phyloP scores from a whole-genome alignment of 495 filamentous ascomycete species.

The Podospora conica region DNA sequence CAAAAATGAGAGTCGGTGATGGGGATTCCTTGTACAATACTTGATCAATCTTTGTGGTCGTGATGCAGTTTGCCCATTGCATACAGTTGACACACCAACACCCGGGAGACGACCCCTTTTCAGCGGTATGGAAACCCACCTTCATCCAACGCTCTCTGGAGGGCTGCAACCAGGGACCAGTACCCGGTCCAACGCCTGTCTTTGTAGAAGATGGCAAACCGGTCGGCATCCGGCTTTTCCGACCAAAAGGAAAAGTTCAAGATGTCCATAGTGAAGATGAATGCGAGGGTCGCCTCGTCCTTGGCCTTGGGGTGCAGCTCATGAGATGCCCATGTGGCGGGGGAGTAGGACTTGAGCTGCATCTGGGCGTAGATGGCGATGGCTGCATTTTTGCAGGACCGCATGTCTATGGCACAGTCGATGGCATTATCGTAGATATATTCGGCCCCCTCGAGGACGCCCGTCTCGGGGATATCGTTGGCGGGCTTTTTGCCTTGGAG shows the following conservation, averaged over 20 bases:
- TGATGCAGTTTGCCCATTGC: background rate
- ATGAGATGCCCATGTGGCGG: constrained; percentile 77
- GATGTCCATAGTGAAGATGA: constrained; percentile 95
- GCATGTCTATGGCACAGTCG: constrained; percentile 80
- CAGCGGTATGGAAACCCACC: constrained; percentile 41
- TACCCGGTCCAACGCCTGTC: constrained; percentile 87
- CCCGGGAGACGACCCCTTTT: background rate
- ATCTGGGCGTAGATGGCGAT: constrained; percentile 70
- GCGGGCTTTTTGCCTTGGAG: constrained; percentile 50
- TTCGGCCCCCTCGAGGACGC: constrained; percentile 75
- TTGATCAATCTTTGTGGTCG: constrained; percentile 5
- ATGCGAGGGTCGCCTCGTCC: constrained; percentile 71
- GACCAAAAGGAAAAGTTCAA: constrained; percentile 98
- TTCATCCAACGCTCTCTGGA: constrained; percentile 87
- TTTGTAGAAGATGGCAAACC: constrained; percentile 75
- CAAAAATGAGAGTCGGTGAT: constrained; percentile 88
- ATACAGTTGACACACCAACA: background rate
- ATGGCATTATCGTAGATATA: constrained; percentile 89
- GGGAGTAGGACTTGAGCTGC: constrained; percentile 76
- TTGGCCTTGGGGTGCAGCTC: constrained; percentile 82
- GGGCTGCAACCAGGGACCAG: constrained; percentile 82
- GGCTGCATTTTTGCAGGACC: constrained; percentile 73
- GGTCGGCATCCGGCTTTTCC: constrained; percentile 50
- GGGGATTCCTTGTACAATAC: constrained; percentile 57
- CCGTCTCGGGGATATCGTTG: constrained; percentile 58